Base-by-base conservation (phyloP, 306 rosid species). In the Cucumis melo region DNA sequence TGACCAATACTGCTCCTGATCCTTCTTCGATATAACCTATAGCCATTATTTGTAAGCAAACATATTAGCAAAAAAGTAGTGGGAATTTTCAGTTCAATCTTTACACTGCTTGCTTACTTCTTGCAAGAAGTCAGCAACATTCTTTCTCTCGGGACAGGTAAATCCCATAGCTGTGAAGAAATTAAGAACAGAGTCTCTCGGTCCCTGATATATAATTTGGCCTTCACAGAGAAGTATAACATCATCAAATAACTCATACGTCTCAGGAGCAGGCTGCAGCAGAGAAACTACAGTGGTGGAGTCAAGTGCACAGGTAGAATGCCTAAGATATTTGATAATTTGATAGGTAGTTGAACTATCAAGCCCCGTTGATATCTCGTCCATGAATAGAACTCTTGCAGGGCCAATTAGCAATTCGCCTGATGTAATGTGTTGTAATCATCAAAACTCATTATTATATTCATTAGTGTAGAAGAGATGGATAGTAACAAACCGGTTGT, bases 221-320 rank as follows among this genome's bases (percentile, higher is more conserved):
- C 99, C 99, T 86, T 95, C 99, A 51, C 90, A 89, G 86, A 95
- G 80, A 75, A 95, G 96, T 82, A 92, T 87, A 58, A 95, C 84
- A 81, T 95, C 99, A 80, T 95, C 99, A 87, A 95, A 95, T 87
- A 95, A 84, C 72, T 95, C 98, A 54, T 89, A 95, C 76, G 99
- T 95, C 89, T 92, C 99, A 2, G 99, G 99, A 83, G 99, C 92
- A 76, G 99, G 99, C 81, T 95, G 99, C 79, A 95, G 98, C 79
- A 95, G 92, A 78, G 99, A 92, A 77, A 95, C 89, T 54, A 95
- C 88, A 41, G 99, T 90, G 82, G 98, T 95, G 59, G 93, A 63
- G 83, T 92, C 98, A 48, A 95, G 96, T 79, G 96, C 93, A 78
- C 66, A 81, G 70, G 97, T 90, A 68, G 96, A 95, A 92, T 92